These are phyloP conservation scores for Metschnikowia gelsemii DNA, from an alignment of 805 yeast species.

Conservation along the genomic window DNA sequence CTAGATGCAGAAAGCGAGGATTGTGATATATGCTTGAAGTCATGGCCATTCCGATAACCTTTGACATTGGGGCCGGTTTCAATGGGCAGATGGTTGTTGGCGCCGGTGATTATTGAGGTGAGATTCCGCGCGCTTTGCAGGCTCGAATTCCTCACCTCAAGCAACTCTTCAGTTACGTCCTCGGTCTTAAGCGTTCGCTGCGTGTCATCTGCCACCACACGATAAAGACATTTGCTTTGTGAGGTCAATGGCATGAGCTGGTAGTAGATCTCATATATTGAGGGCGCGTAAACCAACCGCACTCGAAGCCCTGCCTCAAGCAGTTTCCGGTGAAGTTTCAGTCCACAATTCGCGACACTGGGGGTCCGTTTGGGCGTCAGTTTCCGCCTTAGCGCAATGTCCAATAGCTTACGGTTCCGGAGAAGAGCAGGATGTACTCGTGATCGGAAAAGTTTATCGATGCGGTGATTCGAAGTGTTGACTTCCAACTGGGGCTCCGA, in stretches of 20 bases:
- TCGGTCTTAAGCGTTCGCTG: slow-evolving; percentile 6
- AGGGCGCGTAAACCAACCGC: slow-evolving; percentile 47
- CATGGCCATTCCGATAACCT: no score
- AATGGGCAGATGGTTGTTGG: background rate
- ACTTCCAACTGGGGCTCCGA: slow-evolving; percentile 11
- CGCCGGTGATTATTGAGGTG: background rate
- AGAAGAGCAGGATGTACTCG: slow-evolving; percentile 19
- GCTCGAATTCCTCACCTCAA: slow-evolving; percentile 2
- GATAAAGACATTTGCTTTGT: slow-evolving; percentile 19
- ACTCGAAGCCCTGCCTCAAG: slow-evolving; percentile 52
- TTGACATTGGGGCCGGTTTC: no score
- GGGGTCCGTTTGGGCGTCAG: slow-evolving; percentile 20
- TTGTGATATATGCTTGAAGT: no score
- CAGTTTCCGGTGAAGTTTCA: slow-evolving; percentile 42
- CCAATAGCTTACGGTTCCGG: slow-evolving; percentile 22
- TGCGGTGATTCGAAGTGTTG: slow-evolving; percentile 11
- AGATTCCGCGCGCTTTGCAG: slow-evolving; percentile 1
- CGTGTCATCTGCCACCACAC: slow-evolving; percentile 6
- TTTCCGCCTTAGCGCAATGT: slow-evolving; percentile 37
- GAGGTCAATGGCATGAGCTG: slow-evolving; percentile 38
- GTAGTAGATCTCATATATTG: slow-evolving; percentile 44
- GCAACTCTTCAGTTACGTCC: slow-evolving; percentile 11
- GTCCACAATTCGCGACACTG: slow-evolving; percentile 15
- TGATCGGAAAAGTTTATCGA: slow-evolving; percentile 16
- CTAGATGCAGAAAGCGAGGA: background rate